Conservation (phyloP, 768 basidiomycete species). For the Pholiota conissans region DNA sequence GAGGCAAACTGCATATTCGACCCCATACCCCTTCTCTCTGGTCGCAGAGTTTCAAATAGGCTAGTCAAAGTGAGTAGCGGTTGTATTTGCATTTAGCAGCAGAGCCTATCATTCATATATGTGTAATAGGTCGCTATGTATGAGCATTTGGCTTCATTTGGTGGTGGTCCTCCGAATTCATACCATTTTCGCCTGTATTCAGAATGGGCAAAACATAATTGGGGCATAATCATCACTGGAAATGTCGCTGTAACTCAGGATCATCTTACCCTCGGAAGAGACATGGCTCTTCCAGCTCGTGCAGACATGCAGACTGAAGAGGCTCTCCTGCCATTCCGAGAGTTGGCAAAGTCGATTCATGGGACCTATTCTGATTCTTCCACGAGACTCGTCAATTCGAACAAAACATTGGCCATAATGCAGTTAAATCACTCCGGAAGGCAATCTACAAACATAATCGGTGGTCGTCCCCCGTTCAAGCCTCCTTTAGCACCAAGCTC, state of each 20-base stretch:
- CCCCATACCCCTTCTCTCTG: slow-evolving; percentile 36
- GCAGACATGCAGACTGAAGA: slow-evolving; percentile 20
- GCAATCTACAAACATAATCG: slow-evolving; percentile 74
- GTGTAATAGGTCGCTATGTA: slow-evolving; percentile 78
- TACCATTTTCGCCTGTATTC: slow-evolving; percentile 67
- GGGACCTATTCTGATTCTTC: slow-evolving; percentile 17
- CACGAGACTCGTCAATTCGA: neutral
- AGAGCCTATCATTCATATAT: neutral
- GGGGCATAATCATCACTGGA: slow-evolving; percentile 90
- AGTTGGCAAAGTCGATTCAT: slow-evolving; percentile 53
- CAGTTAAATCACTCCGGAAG: slow-evolving; percentile 85
- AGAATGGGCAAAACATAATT: slow-evolving; percentile 71
- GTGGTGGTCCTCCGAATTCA: slow-evolving; percentile 72
- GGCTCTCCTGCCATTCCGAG: slow-evolving; percentile 48
- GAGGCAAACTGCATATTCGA: slow-evolving; percentile 13
- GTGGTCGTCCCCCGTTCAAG: slow-evolving; percentile 61
- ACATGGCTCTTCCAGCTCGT: slow-evolving; percentile 55
- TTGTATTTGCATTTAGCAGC: neutral
- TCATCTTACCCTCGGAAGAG: slow-evolving; percentile 74
- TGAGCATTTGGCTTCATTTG: slow-evolving; percentile 69
- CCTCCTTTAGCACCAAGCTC: slow-evolving; percentile 75
- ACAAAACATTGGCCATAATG: slow-evolving; percentile 60
- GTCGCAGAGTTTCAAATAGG: slow-evolving; percentile 43
- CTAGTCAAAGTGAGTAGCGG: slow-evolving; percentile 49
- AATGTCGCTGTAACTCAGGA: slow-evolving; percentile 68